Base-by-base conservation (phyloP, 2,329 filamentous ascomycete genomes). In the Trichoderma harzianum region DNA sequence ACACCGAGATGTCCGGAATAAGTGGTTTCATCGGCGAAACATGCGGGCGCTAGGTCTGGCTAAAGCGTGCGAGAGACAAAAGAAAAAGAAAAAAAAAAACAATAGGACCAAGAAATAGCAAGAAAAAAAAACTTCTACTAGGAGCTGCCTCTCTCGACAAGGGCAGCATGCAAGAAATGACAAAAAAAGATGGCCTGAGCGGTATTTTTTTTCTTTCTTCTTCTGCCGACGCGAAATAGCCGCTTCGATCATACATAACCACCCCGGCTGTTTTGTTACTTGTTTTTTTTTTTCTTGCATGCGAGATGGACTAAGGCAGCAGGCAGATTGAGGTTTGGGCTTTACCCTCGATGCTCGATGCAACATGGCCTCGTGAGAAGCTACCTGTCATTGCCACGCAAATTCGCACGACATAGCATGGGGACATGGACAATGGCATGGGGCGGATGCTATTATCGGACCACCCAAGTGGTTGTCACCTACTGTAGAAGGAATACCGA, bases 121-220 rank as follows among this genome's bases (percentile, higher is more conserved):
- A 36, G 5, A 16, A 14, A 21, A 57, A 26, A 55, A 5, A 14
- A 12, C 2, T 16, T 3, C 7, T 26, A 8, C 26, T 18, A 58
- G 39, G 39, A 67, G 53, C 64, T 67, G 64, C 64, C 53, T 61
- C 55, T 69, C 65, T 69, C 5, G 65, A 69, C 65, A 69, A 47
- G 65, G 53, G 26, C 64, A 36, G 36, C 24, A 58, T 67, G 64
- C 64, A 58, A 58, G 53, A n/a, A 10, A 57, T 39, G 47, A 67
- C 26, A 21, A 24, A 57, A 36, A 55, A n/a, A 39, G 51, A 39
- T 62, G 63, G 47, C 24, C 30, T 18, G 34, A 39, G 47, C 47
- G 64, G 65, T 30, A 34, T 21, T 30, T 34, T 34, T 32, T n/a
- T 32, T n/a, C 26, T 30, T 30, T 28, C 30, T 57, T 30, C 32